These are phyloP conservation scores for Orobanche coerulescens DNA, from an alignment of 257 asterid genomes.

Conservation along the genomic window DNA sequence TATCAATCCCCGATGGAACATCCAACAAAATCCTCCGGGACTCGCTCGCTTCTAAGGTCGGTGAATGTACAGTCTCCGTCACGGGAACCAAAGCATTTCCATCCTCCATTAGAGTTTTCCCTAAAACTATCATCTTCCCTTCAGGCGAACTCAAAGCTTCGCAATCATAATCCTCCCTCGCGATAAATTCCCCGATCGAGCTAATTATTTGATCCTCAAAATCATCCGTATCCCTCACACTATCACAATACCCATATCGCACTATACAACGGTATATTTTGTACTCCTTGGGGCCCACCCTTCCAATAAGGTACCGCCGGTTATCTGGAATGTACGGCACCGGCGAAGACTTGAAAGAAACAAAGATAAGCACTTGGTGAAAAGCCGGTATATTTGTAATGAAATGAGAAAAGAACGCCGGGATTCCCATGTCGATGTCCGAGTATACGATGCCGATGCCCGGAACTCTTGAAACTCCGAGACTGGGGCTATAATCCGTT, in stretches of 20 bases:
- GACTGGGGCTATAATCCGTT: constrained; percentile 66
- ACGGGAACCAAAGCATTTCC: constrained; percentile 49
- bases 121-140: constrained; percentile 62
- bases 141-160: constrained; percentile 50
- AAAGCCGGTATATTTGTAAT: constrained; percentile 84
- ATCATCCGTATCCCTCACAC: constrained; percentile 51
- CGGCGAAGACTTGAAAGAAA: constrained; percentile 69
- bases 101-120: constrained; percentile 35
- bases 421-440: constrained; percentile 64
- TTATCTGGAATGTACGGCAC: constrained; percentile 54
- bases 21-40: constrained; percentile 25
- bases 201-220: constrained; percentile 78
- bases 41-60: constrained; percentile 15
- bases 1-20: constrained; percentile 26
- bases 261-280: constrained; percentile 70
- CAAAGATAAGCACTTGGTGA: constrained; percentile 71
- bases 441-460: constrained; percentile 88
- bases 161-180: constrained; percentile 45
- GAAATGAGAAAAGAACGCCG: constrained; percentile 83
- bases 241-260: constrained; percentile 66
- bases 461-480: constrained; percentile 69
- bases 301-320: constrained; percentile 61
- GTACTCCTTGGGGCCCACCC: constrained; percentile 75
- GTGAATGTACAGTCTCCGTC: constrained; percentile 13
- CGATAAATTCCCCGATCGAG: constrained; percentile 70